Conservation (phyloP, 164 flowering plant species). For the Vitis riparia region DNA sequence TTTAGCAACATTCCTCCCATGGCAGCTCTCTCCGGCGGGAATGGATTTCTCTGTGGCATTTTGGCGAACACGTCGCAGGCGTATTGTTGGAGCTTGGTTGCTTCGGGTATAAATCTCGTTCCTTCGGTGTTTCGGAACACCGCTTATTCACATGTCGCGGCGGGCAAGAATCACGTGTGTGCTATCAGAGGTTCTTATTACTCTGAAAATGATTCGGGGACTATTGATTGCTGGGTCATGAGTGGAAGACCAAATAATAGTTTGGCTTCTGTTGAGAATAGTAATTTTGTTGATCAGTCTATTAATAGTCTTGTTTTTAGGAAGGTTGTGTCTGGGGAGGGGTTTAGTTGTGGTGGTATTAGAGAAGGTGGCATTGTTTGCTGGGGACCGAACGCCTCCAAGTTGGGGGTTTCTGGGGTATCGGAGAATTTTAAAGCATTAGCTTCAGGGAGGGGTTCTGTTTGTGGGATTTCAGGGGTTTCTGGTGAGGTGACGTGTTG, state of each 20-base stretch:
- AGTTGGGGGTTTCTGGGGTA: constrained; percentile 26
- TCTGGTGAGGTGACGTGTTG: constrained; percentile 65
- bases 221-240: constrained; percentile 82
- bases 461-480: constrained; percentile 61
- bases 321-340: constrained; percentile 77
- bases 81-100: constrained; percentile 59
- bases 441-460: constrained; percentile 38
- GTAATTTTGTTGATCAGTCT: constrained; percentile 18
- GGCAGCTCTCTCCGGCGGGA: constrained; percentile 83
- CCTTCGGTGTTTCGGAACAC: constrained; percentile 39
- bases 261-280: constrained; percentile 21
- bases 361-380: constrained; percentile 63
- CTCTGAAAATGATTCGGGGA: constrained; percentile 47
- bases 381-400: constrained; percentile 65
- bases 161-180: constrained; percentile 81
- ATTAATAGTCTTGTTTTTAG: constrained; percentile 19
- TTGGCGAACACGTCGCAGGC: constrained; percentile 61
- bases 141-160: constrained; percentile 68
- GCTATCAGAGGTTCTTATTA: constrained; percentile 78
- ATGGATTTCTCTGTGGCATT: constrained; percentile 80
- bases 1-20: constrained; percentile 43
- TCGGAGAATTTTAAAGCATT: constrained; percentile 34
- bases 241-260: constrained; percentile 11
- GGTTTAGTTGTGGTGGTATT: constrained; percentile 68
- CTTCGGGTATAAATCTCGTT: constrained; percentile 56